Conservation (phyloP, 768 basidiomycete genomes). For the Chalciporus chontae region DNA sequence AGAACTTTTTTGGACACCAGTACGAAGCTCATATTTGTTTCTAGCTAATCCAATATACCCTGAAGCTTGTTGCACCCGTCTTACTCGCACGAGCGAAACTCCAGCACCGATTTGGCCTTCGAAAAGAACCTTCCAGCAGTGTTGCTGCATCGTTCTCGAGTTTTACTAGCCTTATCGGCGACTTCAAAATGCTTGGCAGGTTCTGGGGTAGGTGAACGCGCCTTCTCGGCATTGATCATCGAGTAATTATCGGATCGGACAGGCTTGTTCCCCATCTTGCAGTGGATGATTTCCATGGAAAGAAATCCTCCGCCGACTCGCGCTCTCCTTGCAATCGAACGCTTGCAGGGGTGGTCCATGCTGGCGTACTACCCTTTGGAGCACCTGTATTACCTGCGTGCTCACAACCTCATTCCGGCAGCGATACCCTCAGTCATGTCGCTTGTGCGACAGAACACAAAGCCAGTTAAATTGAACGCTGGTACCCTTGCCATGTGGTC, state of each 20-base stretch:
- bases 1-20: background rate
- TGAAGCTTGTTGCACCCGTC: slow-evolving; percentile 67
- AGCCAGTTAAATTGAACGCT: slow-evolving; percentile 43
- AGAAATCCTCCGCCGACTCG: slow-evolving; percentile 69
- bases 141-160: slow-evolving; percentile 51
- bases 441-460: slow-evolving; percentile 39
- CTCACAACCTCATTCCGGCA: slow-evolving; percentile 58
- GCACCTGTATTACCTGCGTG: slow-evolving; percentile 64
- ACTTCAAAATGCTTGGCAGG: slow-evolving; percentile 72
- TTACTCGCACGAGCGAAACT: slow-evolving; percentile 64
- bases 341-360: slow-evolving; percentile 73
- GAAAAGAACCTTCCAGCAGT: slow-evolving; percentile 50
- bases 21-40: slow-evolving; percentile 4
- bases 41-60: slow-evolving; percentile 69
- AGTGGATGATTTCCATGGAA: slow-evolving; percentile 77
- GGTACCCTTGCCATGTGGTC: slow-evolving; percentile 63
- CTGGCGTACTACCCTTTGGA: slow-evolving; percentile 77
- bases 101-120: slow-evolving; percentile 61
- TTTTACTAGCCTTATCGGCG: slow-evolving; percentile 53
- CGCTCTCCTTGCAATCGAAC: slow-evolving; percentile 69
- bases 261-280: slow-evolving; percentile 77
- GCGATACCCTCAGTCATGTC: slow-evolving; percentile 45
- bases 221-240: background rate
- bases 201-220: slow-evolving; percentile 64
- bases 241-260: background rate